Conservation (phyloP, 129 eudicot genomes). For the Silybum marianum region DNA sequence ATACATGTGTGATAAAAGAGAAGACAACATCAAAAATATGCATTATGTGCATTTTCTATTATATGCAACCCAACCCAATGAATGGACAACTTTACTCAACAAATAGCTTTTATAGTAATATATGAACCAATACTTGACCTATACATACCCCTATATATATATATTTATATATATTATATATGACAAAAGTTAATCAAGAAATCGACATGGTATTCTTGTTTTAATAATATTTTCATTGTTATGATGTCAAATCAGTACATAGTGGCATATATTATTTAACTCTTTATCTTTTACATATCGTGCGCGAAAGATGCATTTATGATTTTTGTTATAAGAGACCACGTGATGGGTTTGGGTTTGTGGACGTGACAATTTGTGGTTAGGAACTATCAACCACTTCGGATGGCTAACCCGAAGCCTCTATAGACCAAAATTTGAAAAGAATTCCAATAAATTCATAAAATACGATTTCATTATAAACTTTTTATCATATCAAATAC, state of each 20-base stretch:
- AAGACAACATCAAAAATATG: constrained; percentile 28
- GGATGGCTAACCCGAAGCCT: constrained; percentile 23
- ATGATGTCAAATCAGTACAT: constrained; percentile 36
- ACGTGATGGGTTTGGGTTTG: constrained; percentile 25
- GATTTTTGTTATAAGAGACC: constrained; percentile 3
- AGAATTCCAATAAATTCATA: constrained; percentile 12
- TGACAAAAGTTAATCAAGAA: constrained; percentile 32
- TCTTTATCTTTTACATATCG: constrained; percentile 23
- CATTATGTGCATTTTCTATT: constrained; percentile 30
- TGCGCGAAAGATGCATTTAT: constrained; percentile 26
- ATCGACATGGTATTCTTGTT: constrained; percentile 25
- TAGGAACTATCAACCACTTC: constrained; percentile 25
- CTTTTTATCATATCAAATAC: neutral
- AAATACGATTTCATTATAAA: neutral
- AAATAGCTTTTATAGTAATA: constrained; percentile 33
- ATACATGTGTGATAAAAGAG: constrained; percentile 37
- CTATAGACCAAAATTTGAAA: constrained; percentile 7
- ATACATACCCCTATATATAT: constrained; percentile 16
- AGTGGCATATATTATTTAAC: constrained; percentile 22
- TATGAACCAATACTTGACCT: constrained; percentile 19
- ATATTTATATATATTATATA: neutral
- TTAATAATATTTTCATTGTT: constrained; percentile 26
- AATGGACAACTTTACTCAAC: constrained; percentile 28
- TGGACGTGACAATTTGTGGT: constrained; percentile 26
- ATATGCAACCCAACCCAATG: constrained; percentile 29